Evolutionary conservation across 2,329 filamentous ascomycete genomes (phyloP), one percentile per base, ranked within the genome.

Genomic region (Fusarium pilosicola): DNA sequence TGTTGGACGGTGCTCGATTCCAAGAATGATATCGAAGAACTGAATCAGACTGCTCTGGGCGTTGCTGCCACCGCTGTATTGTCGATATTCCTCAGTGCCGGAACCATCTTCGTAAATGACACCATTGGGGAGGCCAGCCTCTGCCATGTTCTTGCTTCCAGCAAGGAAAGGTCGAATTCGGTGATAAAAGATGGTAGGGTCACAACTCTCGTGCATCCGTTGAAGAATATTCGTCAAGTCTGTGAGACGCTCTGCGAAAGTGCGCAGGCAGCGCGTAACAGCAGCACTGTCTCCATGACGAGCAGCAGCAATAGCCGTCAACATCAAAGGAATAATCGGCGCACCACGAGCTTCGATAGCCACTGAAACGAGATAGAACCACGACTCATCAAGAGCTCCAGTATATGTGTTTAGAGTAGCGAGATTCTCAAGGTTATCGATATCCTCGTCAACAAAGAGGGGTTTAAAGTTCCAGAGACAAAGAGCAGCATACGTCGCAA

Each of bases 401-500:
- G 96, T 98, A 80, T 98, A 97, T 22, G 96, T 98, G 78, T 91
- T 90, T 69, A 98, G 87, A 5, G 94, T 96, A 45, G 94, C 91
- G 63, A 99, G 88, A 78, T 99, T 98, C 79, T 96, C 92, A 51
- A 98, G 88, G 73, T 91, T 90, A 79, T 97, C 94, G 65, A 96
- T 90, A 41, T 89, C 88, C 81, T 98, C 95, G 71, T 94, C 90
- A 68, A 91, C 85, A 80, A 98, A 98, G 62, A 98, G 88, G 1
- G 95, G 94, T 83, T 95, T 96, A 87, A 95, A 98, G 84, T 99
- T 99, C 96, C 96, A 99, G 32, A 99, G 87, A 74, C 94, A 96
- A 8, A 98, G 87, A 13, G 93, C 94, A 12, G 96, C 94, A 81
- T 98, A 99, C 24, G 96, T 98, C 54, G 96, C 96, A 34, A 99